Evolutionary conservation across 177 flowering plant genomes (phyloP).

Genomic region (Vitis hybrid): DNA sequence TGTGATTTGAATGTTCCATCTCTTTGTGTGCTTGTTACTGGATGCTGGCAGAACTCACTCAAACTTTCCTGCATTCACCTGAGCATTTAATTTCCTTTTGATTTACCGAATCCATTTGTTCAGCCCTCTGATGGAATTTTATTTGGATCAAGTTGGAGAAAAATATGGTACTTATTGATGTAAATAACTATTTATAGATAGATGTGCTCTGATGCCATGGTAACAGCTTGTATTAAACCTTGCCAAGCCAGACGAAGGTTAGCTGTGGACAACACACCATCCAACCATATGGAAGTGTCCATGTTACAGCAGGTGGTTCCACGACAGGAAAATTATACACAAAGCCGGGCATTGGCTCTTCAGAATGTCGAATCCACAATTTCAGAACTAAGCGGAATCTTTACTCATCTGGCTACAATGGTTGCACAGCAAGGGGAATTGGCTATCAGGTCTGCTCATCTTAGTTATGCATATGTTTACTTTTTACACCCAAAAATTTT

Average conservation of each 20-base stretch:
- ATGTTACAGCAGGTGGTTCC: constrained; percentile 88
- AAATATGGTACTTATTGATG: background rate
- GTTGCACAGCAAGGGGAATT: constrained; percentile 90
- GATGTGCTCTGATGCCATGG: constrained; percentile 2
- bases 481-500: background rate
- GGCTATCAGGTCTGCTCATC: constrained; percentile 72
- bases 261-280: constrained; percentile 58
- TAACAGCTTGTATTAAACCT: constrained; percentile 11
- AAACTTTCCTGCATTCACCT: too few species aligned
- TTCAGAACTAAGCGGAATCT: constrained; percentile 81
- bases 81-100: too few species aligned
- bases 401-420: constrained; percentile 86
- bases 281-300: constrained; percentile 68
- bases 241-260: constrained; percentile 60
- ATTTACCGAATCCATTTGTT: too few species aligned
- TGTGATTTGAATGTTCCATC: too few species aligned
- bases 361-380: constrained; percentile 91
- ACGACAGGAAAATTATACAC: constrained; percentile 55
- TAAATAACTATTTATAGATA: background rate
- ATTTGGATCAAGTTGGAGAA: background rate
- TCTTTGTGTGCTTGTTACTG: too few species aligned
- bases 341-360: constrained; percentile 71
- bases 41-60: too few species aligned
- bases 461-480: background rate
- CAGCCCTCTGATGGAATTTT: too few species aligned